Conservation (phyloP, 257 asterid species). For the Marsdenia floribunda region DNA sequence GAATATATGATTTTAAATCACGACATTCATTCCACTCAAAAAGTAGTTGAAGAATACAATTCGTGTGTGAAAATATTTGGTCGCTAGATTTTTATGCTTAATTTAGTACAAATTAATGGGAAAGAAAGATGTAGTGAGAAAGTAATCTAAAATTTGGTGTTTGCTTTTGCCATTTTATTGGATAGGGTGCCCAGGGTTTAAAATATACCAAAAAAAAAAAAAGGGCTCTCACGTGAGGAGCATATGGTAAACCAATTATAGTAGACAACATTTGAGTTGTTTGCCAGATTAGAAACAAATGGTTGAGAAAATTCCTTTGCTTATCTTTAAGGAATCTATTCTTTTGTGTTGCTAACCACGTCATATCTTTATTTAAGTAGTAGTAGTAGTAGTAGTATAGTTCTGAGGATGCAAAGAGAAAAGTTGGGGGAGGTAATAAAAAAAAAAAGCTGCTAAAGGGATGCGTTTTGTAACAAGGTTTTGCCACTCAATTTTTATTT, state of each 20-base stretch:
- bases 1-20: too few relatives aligned
- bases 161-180: too few relatives aligned
- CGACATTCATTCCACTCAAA: too few relatives aligned
- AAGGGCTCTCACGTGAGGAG: constrained; percentile 3
- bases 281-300: constrained; percentile 19
- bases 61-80: too few relatives aligned
- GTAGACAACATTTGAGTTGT: constrained; percentile 9
- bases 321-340: constrained; percentile 22
- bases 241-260: background rate
- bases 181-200: background rate
- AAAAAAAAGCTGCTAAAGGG: background rate
- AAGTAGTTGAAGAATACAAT: too few relatives aligned
- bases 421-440: background rate
- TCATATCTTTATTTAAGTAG: background rate
- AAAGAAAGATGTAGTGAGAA: too few relatives aligned
- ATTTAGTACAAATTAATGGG: too few relatives aligned
- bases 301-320: background rate
- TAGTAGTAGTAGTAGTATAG: too few relatives aligned
- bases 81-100: too few relatives aligned
- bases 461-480: background rate
- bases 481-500: background rate
- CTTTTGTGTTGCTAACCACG: background rate
- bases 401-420: too few relatives aligned
- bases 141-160: background rate
- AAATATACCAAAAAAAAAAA: background rate